Evolutionary conservation across 352 stramenopile genomes (phyloP).

Genomic region (Pythium brachiatum): DNA sequence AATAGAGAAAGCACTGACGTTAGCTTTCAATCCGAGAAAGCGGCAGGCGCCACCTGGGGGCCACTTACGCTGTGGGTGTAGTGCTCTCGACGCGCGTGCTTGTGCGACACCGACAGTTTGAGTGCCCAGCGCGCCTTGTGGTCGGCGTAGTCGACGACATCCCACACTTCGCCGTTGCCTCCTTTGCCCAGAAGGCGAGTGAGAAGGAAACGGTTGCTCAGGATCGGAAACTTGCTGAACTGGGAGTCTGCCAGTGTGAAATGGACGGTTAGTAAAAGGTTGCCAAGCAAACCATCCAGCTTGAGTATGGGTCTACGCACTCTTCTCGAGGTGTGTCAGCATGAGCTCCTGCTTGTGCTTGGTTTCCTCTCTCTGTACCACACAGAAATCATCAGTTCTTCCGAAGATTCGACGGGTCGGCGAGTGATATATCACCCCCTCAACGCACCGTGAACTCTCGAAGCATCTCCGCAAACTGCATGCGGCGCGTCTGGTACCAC

Average conservation of each 20-base stretch:
- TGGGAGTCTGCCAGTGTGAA: conserved; percentile 39
- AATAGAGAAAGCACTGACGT: too few species aligned
- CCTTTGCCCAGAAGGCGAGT: conserved; percentile 65
- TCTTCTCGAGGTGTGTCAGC: conserved; percentile 68
- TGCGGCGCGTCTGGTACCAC: conserved; percentile 46
- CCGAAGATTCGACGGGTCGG: background rate
- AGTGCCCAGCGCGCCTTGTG: conserved; percentile 56
- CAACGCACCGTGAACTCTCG: conserved; percentile 58
- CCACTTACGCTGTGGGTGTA: conserved; percentile 70
- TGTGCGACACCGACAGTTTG: conserved; percentile 72
- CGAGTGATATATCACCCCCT: background rate
- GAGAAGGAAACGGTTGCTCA: conserved; percentile 67
- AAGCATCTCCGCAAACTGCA: conserved; percentile 47
- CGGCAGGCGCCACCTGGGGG: too few species aligned
- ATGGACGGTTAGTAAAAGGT: background rate
- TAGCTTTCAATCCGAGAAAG: too few species aligned
- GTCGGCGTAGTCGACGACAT: conserved; percentile 73
- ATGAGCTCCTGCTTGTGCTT: conserved; percentile 76
- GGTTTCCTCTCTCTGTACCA: conserved; percentile 60
- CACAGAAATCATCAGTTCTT: background rate
- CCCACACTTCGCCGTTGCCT: conserved; percentile 80
- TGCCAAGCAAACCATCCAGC: too few species aligned
- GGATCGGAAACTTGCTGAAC: conserved; percentile 70
- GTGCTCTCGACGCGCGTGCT: conserved; percentile 66
- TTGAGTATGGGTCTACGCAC: conserved; percentile 26